Conservation (phyloP, 192 early-diverging fungal species). For the Coemansia sp. region DNA sequence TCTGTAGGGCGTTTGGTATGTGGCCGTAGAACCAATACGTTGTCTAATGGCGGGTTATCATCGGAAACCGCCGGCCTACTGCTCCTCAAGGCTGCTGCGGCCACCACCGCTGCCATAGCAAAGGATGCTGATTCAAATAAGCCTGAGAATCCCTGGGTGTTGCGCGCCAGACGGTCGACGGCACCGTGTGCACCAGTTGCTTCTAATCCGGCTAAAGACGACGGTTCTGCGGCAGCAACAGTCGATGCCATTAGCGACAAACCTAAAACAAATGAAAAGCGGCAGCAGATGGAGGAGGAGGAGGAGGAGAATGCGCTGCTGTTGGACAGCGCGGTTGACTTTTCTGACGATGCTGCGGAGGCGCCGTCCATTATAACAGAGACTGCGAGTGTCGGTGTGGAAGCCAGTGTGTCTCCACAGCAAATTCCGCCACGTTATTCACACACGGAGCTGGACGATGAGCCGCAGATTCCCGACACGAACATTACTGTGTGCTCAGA, state of each 20-base stretch:
- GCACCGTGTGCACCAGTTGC: constrained; percentile 8
- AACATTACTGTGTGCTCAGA: too few species aligned
- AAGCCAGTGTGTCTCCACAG: background rate
- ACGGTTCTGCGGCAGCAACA: background rate
- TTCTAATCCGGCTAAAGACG: background rate
- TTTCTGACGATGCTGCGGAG: constrained; percentile 13
- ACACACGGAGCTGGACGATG: too few species aligned
- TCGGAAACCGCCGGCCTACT: background rate
- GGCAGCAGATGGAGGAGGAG: background rate
- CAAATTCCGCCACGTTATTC: background rate
- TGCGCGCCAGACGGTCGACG: constrained; percentile 10
- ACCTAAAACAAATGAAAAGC: background rate
- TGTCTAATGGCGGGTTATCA: background rate
- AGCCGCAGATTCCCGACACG: too few species aligned
- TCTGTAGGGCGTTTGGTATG: constrained; percentile 9
- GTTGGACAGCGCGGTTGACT: constrained; percentile 25
- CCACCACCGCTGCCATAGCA: background rate
- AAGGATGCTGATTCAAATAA: background rate
- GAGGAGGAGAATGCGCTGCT: constrained; percentile 18
- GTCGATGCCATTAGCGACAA: background rate
- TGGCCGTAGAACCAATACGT: constrained; percentile 2
- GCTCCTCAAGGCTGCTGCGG: background rate
- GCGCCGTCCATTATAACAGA: background rate
- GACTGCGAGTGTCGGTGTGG: background rate
- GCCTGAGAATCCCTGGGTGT: constrained; percentile 7